Evolutionary conservation across 805 yeast species (phyloP), one percentile per base, ranked within the genome.

Genomic region (Candida tammaniensis): DNA sequence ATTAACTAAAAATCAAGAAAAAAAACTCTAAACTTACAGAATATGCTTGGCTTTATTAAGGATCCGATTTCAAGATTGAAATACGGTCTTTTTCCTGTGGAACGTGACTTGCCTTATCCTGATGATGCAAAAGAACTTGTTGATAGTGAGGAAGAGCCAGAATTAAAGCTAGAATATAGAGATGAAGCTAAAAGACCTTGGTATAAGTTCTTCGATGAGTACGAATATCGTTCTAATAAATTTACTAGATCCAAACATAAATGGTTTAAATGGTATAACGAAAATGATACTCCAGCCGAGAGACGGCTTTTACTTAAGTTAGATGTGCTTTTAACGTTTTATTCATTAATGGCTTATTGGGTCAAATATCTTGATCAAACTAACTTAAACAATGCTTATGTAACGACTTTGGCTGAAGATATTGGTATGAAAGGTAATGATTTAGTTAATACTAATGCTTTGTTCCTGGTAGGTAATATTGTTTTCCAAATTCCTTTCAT

Each of bases 331-430:
- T 45, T 62, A 24, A 56, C 68, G 8, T 39, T 61, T 22, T 62
- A 59, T 36, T 55, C 65, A 7, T 43, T 62, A 37, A 45, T 55
- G 47, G 48, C 76, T 1, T 80, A 80, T 54, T 82, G 84, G 83
- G 75, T 81, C 35, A 81, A 81, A 51, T 75, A 77, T 35, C 59
- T 82, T 31, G 87, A 82, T 49, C 70, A 69, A 36, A 63, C 74
- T 28, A 82, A 81, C 53, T 59, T 76, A 36, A 71, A 70, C 40
- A 78, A 80, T 48, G 87, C 87, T 1, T 82, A 80, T 47, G 79
- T 77, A 25, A 71, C 80, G 12, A 82, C 85, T 14, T 67, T 82
- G 75, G 56, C 70, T 39, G 78, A 72, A 44, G 78, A 65, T 29
- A 57, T 81, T 23, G 63, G 65, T 4, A 70, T 83, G 72, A 48